phyloP scores from a whole-genome alignment of 2,329 filamentous ascomycete species.

The Penicillium sp. region DNA sequence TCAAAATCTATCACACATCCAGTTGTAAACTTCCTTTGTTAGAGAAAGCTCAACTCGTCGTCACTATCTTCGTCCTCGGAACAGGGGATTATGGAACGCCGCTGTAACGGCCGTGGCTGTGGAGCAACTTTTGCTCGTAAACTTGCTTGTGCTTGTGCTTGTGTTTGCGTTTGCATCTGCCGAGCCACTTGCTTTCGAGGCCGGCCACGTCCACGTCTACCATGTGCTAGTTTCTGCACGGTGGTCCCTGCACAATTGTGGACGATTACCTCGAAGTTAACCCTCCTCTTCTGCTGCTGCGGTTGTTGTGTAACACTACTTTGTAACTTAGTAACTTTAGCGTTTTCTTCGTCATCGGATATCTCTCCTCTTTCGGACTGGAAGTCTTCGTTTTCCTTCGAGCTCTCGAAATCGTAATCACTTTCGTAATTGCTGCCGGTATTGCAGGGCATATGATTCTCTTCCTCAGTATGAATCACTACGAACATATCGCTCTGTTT shows the following conservation, averaged over 20 bases:
- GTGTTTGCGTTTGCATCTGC: background rate
- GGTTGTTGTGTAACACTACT: background rate
- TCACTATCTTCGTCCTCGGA: conserved; percentile 31
- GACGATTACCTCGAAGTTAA: conserved; percentile 12
- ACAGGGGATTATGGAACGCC: conserved; percentile 22
- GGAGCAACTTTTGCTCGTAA: background rate
- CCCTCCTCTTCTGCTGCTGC: background rate
- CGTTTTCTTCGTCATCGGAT: conserved; percentile 10
- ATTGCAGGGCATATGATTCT: background rate
- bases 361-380: conserved; percentile 1
- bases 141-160: background rate
- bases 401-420: background rate
- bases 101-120: conserved; percentile 5
- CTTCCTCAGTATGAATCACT: background rate
- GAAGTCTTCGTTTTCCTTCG: background rate
- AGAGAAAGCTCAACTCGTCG: conserved; percentile 36
- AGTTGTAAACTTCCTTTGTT: background rate
- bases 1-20: background rate
- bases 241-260: background rate
- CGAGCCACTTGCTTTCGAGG: conserved; percentile 7
- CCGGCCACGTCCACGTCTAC: conserved; percentile 6
- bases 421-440: background rate
- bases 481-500: conserved; percentile 1
- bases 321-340: background rate
- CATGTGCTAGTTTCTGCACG: background rate